Base-by-base conservation (phyloP, 768 basidiomycete genomes). In the Hygrocybe punicea region DNA sequence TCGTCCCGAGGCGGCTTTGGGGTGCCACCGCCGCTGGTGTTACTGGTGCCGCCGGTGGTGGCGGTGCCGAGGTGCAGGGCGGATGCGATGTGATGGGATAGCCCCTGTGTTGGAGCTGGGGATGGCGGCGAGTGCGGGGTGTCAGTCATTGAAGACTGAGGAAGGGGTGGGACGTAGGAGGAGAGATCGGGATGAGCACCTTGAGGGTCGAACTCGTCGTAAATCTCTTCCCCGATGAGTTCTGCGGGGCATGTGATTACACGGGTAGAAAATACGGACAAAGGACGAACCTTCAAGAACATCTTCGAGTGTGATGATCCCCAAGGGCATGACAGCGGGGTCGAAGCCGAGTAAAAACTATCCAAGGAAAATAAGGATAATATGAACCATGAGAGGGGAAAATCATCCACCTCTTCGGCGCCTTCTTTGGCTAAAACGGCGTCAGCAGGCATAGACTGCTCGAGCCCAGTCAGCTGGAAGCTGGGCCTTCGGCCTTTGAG, bases 271-370 rank as follows among this genome's bases (percentile, higher is more conserved):
- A n/a, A n/a, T n/a, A 44, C 11, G 4, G 9, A 5, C 39, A 19
- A 25, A 11, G 29, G 17, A 39, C 63, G 66, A 51, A 87, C 89
- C 89, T 82, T 96, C 93, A 9, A 96, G 77, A 8, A 96, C 90
- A 61, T 96, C 93, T 71, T 96, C 93, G 2, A 96, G 79, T 0
- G 93, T 96, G 59, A 96, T 94, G 63, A 96, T 92, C 50, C 93
- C 93, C 23, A 94, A 77, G 2, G 91, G 92, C 77, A 87, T 87
- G 34, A 93, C 78, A 17, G 86, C 84, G 0, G 87, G 89, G 67
- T 94, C 91, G 53, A 93, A 81, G 39, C 81, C 81, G 75, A 88
- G 86, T 69, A 95, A 75, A 73, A 93, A 93, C 84, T 90, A n/a
- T 8, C 25, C 39, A 17, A 7, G n/a, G 19, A 29, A 19, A 11